phyloP scores from a whole-genome alignment of 129 eudicot species.

The Helichrysum umbraculigerum region DNA sequence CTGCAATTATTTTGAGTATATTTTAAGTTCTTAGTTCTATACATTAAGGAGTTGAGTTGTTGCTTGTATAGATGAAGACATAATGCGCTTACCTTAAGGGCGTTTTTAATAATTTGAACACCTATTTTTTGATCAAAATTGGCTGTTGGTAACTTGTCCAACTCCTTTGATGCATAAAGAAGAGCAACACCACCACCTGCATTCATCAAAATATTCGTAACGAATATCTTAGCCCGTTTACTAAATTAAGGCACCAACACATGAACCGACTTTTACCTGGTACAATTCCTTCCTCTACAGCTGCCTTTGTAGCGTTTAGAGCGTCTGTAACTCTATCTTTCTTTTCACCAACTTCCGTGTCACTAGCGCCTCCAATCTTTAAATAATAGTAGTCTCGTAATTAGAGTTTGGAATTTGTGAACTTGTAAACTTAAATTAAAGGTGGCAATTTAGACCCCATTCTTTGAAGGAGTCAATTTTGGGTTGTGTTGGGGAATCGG shows the following conservation, averaged over 20 bases:
- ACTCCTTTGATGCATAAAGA: slow-evolving; percentile 72
- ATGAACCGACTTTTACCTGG: neutral
- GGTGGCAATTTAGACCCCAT: neutral
- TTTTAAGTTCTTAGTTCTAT: neutral
- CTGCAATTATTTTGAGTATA: slow-evolving; percentile 31
- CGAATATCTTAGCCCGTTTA: neutral
- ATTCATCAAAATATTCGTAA: neutral
- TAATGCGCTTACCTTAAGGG: slow-evolving; percentile 52
- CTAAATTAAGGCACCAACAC: neutral
- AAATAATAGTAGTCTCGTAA: neutral
- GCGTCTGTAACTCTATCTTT: slow-evolving; percentile 17
- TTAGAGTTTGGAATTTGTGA: neutral
- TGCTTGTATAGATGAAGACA: neutral
- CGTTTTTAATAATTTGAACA: slow-evolving; percentile 69
- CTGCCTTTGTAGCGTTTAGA: slow-evolving; percentile 12
- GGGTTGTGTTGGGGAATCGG: neutral
- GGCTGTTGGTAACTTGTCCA: slow-evolving; percentile 56
- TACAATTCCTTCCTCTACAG: slow-evolving; percentile 7
- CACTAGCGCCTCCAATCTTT: slow-evolving; percentile 3
- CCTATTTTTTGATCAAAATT: slow-evolving; percentile 86
- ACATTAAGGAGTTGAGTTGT: neutral
- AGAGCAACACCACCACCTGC: slow-evolving; percentile 87
- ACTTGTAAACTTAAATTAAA: neutral
- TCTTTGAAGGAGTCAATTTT: neutral
- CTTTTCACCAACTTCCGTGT: slow-evolving; percentile 8